phyloP scores from a whole-genome alignment of 257 asterid species.

The Perilla frutescens region DNA sequence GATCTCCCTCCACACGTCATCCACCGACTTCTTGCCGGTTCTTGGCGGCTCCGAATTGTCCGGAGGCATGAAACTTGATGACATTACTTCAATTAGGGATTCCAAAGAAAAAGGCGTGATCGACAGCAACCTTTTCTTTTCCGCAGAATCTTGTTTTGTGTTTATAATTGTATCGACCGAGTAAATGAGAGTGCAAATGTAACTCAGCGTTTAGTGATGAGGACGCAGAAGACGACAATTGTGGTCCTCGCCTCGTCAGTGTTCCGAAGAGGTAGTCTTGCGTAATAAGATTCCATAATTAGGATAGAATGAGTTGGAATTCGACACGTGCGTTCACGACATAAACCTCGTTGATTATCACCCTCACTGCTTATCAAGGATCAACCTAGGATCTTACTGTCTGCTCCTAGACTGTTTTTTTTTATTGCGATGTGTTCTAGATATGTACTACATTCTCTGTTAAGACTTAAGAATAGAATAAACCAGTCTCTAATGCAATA shows the following conservation, averaged over 20 bases:
- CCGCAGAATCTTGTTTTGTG: background rate
- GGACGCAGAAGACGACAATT: too few relatives aligned
- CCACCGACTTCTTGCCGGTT: slow-evolving; percentile 49
- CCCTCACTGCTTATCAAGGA: too few relatives aligned
- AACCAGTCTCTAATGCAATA: too few relatives aligned
- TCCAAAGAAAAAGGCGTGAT: background rate
- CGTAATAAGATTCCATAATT: background rate
- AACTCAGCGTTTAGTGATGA: too few relatives aligned
- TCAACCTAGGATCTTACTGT: too few relatives aligned
- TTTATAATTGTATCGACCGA: background rate
- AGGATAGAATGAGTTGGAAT: too few relatives aligned
- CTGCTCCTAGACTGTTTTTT: too few relatives aligned
- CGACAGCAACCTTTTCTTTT: background rate
- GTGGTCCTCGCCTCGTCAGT: background rate
- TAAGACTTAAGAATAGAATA: too few relatives aligned
- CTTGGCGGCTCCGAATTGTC: background rate
- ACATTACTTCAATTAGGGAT: background rate
- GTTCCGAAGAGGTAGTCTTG: background rate
- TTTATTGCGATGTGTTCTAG: too few relatives aligned
- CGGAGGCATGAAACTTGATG: background rate
- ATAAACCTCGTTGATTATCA: too few relatives aligned
- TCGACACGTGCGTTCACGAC: background rate
- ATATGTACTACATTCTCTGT: too few relatives aligned
- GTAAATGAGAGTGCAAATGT: too few relatives aligned
- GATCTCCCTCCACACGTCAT: slow-evolving; percentile 76